Base-by-base conservation (phyloP, 2,329 filamentous ascomycete genomes). In the Graphilbum fragrans region DNA sequence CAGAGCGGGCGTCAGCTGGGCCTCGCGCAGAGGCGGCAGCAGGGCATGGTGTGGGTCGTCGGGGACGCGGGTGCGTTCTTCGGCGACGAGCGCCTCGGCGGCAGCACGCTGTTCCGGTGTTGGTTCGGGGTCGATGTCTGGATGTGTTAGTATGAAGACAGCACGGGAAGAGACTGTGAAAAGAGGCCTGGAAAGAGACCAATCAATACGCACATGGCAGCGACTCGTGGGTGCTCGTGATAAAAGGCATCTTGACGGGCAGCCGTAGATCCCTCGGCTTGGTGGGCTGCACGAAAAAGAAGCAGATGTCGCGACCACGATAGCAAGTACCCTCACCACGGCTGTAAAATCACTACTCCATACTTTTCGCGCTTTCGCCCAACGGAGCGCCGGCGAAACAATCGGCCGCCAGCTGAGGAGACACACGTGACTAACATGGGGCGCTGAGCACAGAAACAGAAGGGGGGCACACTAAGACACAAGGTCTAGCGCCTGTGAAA, bases 41-140 rank as follows among this genome's bases (percentile, higher is more conserved):
- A 72, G 67, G 11, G 74, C 72, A 62, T 83, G 74, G 41, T 72
- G 60, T 9, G 68, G 47, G 51, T 61, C 57, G 49, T 59, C 55
- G 36, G 51, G 51, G 33, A 52, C 49, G 34, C 43, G 61, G 51
- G 53, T 69, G 40, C 82, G 67, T 56, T 93, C 85, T 54, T 73
- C 64, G 46, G 70, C 58, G 52, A 95, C 81, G 49, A 90, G 75
- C 47, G 74, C 65, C 58, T 77, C 68, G 43, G 86, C 86, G 47
- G 77, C 72, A 43, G 70, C 63, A 53, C 84, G 77, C 53, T 78
- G 74, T 39, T 65, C 51, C 18, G 70, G 57, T 6, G 80, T 80
- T 33, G 82, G 82, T 41, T 82, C 74, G 17, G 69, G 55, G 64
- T 98, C 90, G 59, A 96, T 82, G 63, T 94, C 86, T 93, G 59